phyloP scores from a whole-genome alignment of 305 asterid genomes.

The Petunia hybrid region DNA sequence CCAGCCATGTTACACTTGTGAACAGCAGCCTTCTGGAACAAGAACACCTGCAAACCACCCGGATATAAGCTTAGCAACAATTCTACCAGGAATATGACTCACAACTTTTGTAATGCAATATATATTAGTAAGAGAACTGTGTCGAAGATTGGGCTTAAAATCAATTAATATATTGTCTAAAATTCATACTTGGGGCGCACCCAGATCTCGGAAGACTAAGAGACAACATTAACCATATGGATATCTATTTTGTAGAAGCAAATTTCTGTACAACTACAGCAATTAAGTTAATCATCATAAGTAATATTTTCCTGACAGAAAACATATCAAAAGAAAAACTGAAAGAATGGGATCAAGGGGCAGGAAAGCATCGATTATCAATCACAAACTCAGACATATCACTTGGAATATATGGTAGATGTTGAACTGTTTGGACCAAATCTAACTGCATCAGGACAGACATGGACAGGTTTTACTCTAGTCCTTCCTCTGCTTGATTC shows the following conservation, averaged over 20 bases:
- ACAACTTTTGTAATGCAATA: neutral
- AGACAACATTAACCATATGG: neutral
- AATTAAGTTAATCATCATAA: too few relatives aligned
- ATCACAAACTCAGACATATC: too few relatives aligned
- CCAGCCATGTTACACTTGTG: conserved; percentile 98
- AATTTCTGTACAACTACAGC: too few relatives aligned
- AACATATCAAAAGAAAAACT: too few relatives aligned
- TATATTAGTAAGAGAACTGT: neutral
- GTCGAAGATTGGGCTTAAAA: neutral
- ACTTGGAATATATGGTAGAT: too few relatives aligned
- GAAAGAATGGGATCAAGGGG: too few relatives aligned
- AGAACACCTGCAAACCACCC: conserved; percentile 70
- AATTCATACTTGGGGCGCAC: conserved; percentile 2
- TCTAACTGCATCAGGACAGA: too few relatives aligned
- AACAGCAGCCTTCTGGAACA: conserved; percentile 91
- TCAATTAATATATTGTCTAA: neutral
- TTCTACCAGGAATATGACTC: neutral
- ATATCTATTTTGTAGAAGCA: neutral
- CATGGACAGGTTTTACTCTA: too few relatives aligned
- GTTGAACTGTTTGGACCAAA: too few relatives aligned
- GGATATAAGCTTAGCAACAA: neutral
- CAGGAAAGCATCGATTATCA: too few relatives aligned
- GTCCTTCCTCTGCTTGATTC: too few relatives aligned
- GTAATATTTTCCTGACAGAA: too few relatives aligned
- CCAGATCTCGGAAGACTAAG: neutral